Percentiles rank a stretch among this genome's conserved stretches.
Conservation (phyloP, 83 land plant species). For the Picea abies region DNA sequence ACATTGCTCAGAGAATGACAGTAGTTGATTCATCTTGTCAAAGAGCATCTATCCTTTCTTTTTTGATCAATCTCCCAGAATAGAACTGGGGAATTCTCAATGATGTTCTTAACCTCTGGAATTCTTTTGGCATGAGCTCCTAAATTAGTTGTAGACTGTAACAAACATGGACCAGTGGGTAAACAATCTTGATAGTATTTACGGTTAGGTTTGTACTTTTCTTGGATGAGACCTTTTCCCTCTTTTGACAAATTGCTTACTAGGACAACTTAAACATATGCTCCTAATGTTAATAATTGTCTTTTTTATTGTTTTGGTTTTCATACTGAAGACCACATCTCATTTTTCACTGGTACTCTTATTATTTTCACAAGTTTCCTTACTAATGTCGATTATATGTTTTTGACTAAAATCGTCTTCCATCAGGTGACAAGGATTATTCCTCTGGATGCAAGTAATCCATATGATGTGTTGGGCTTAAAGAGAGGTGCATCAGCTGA, state of each 20-base stretch:
- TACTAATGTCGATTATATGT: not conserved
- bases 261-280: not conserved
- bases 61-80: not conserved
- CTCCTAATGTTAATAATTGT: not conserved
- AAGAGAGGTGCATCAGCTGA: conserved; percentile 64
- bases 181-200: not conserved
- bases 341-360: not conserved
- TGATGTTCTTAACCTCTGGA: not conserved
- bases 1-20: not conserved
- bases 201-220: not conserved
- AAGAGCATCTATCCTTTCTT: not conserved
- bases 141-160: not conserved
- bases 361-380: not conserved
- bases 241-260: not conserved
- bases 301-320: not conserved
- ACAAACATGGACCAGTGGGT: not conserved
- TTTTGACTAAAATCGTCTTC: not conserved
- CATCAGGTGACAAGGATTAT: conserved; percentile 84
- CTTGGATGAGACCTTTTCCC: not conserved
- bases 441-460: conserved; percentile 58
- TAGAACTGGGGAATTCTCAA: not conserved
- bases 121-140: not conserved
- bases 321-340: not conserved
- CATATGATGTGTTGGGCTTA: conserved; percentile 88
- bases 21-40: not conserved